Evolutionary conservation across 192 early-diverging fungal genomes (phyloP).

Genomic region (Podila epigama): DNA sequence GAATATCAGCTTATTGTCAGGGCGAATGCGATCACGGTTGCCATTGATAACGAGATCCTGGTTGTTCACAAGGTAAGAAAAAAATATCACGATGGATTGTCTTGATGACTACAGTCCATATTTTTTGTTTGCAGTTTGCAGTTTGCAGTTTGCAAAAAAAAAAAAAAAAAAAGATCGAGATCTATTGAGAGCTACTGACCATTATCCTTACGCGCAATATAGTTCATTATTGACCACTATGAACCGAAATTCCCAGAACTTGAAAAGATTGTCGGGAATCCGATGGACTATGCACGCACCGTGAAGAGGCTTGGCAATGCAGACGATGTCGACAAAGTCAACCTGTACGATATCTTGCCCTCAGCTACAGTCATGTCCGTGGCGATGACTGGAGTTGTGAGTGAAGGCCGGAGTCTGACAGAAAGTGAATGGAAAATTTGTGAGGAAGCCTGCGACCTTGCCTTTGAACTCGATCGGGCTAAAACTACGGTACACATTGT

Average conservation of each 20-base stretch:
- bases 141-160: too few species aligned
- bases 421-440: constrained; percentile 69
- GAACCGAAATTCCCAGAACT: constrained; percentile 90
- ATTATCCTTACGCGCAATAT: too few species aligned
- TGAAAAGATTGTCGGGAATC: constrained; percentile 86
- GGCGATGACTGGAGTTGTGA: constrained; percentile 89
- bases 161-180: too few species aligned
- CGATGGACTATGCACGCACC: constrained; percentile 88
- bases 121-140: too few species aligned
- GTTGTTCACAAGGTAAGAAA: constrained; percentile 81
- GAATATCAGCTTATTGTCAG: constrained; percentile 88
- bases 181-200: too few species aligned
- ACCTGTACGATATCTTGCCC: constrained; percentile 81
- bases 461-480: constrained; percentile 73
- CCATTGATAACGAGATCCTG: constrained; percentile 90
- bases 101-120: too few species aligned
- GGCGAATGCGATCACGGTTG: constrained; percentile 84
- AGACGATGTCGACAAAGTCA: constrained; percentile 80
- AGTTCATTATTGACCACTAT: constrained; percentile 94
- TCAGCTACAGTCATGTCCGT: constrained; percentile 90
- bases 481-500: constrained; percentile 62
- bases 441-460: constrained; percentile 81
- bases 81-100: not conserved
- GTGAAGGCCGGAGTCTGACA: constrained; percentile 70
- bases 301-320: constrained; percentile 84